These are phyloP conservation scores for Pseudogymnoascus sp. DNA, from an alignment of 2,329 filamentous ascomycete genomes.

Conservation along the genomic window DNA sequence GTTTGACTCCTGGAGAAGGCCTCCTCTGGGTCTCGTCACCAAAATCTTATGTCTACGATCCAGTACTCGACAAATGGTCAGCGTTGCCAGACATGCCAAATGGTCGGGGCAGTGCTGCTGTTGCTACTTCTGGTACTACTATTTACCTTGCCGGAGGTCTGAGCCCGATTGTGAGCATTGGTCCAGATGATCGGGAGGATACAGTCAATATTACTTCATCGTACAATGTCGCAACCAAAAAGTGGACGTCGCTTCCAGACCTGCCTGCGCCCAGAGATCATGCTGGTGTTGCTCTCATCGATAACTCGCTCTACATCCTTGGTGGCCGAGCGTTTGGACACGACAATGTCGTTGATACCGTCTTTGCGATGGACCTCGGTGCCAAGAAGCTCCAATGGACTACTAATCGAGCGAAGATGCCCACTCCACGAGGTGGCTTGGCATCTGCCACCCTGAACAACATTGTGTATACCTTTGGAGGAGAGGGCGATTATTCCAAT, in stretches of 20 bases:
- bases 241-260: constrained; percentile 26
- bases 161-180: too few relatives aligned
- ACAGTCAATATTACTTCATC: constrained; percentile 16
- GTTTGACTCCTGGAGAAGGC: too few relatives aligned
- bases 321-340: constrained; percentile 19
- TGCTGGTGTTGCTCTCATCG: constrained; percentile 26
- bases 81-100: too few relatives aligned
- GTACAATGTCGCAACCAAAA: constrained; percentile 25
- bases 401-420: constrained; percentile 27
- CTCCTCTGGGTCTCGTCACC: too few relatives aligned
- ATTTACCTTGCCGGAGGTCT: too few relatives aligned
- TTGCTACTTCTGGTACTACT: too few relatives aligned
- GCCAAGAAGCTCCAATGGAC: constrained; percentile 24
- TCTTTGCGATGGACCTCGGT: constrained; percentile 30
- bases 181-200: too few relatives aligned
- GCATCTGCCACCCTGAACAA: constrained; percentile 22
- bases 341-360: constrained; percentile 28
- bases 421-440: constrained; percentile 31
- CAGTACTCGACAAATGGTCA: too few relatives aligned
- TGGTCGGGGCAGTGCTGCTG: too few relatives aligned
- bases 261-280: constrained; percentile 33
- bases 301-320: constrained; percentile 29
- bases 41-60: too few relatives aligned
- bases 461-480: constrained; percentile 31
- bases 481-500: constrained; percentile 28